phyloP scores from a whole-genome alignment of 345 rosid species.

The Eucalyptus tenuipes region DNA sequence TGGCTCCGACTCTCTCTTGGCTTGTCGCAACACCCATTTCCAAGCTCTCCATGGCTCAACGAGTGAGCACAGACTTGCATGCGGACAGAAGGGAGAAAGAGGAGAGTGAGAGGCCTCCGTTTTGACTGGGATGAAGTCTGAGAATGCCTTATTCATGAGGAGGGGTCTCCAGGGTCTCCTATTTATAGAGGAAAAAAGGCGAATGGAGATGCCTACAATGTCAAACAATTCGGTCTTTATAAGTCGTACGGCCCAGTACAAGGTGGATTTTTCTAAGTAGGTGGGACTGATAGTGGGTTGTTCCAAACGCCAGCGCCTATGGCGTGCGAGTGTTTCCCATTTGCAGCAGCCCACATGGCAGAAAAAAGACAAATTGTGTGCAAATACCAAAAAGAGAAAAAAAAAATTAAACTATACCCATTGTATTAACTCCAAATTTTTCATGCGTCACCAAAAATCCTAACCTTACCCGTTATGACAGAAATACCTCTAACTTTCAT shows the following conservation, averaged over 20 bases:
- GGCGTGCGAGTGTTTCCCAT: neutral
- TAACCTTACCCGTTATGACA: accelerated
- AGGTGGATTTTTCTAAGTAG: neutral
- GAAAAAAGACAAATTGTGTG: neutral
- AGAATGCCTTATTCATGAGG: neutral
- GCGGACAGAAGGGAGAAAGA: neutral
- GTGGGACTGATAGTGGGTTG: neutral
- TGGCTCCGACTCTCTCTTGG: neutral
- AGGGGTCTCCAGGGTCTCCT: neutral
- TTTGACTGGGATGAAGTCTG: neutral
- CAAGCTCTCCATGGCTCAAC: neutral
- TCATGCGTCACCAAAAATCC: accelerated
- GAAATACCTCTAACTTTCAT: too few relatives aligned
- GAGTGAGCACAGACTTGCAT: neutral
- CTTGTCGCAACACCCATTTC: neutral
- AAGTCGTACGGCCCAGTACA: slow-evolving; percentile 3
- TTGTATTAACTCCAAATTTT: neutral
- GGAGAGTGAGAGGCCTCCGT: neutral
- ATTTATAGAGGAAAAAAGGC: neutral
- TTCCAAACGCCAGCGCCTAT: accelerated
- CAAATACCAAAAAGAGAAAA: too few relatives aligned
- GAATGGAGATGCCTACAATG: neutral
- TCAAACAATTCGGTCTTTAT: neutral
- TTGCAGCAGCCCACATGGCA: neutral
- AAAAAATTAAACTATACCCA: neutral